Base-by-base conservation (phyloP, 495 filamentous ascomycete species). In the Penicillium waksmanii region DNA sequence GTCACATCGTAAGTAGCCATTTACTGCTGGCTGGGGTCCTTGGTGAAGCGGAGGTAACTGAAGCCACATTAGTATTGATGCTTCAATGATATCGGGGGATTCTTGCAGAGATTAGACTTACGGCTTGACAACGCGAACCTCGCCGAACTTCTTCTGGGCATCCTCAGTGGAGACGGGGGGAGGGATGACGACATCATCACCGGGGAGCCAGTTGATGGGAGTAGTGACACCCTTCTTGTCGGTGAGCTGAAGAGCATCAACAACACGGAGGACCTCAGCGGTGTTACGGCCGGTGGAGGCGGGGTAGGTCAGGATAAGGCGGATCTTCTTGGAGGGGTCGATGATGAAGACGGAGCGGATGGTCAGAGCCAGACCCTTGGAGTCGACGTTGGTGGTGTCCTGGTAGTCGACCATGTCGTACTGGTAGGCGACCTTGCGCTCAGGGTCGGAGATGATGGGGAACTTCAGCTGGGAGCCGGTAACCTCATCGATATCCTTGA, bases 271-370 rank as follows among this genome's bases (percentile, higher is more conserved):
- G 27, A 90, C 85, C 75, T 90, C 87, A 1, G 77, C 71, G 6
- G 87, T 82, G 74, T 89, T 89, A 23, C 87, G 69, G 36, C 87
- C 87, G 12, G 84, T 87, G 17, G 78, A 82, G 34, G 86, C 85
- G 19, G 87, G 87, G 70, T 90, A 90, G 73, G 83, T 79, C 84
- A 89, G 85, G 21, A 79, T 86, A 64, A 87, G 71, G 31, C 84
- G 82, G 66, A 90, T 86, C 78, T 87, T 89, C 79, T 89, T 89
- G 60, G 70, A 60, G 25, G 87, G 87, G 69, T 89, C 87, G 65
- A 90, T 89, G 63, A 90, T 79, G 70, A 88, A 89, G 48, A 89
- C 85, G 40, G 82, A 82, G 57, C 87, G 84, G 64, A 90, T 88
- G 48, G 87, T 89, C 63, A 88, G 85, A 4, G 86, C 81, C 55